Conservation (phyloP, 164 flowering plant species). For the Sedum album region DNA sequence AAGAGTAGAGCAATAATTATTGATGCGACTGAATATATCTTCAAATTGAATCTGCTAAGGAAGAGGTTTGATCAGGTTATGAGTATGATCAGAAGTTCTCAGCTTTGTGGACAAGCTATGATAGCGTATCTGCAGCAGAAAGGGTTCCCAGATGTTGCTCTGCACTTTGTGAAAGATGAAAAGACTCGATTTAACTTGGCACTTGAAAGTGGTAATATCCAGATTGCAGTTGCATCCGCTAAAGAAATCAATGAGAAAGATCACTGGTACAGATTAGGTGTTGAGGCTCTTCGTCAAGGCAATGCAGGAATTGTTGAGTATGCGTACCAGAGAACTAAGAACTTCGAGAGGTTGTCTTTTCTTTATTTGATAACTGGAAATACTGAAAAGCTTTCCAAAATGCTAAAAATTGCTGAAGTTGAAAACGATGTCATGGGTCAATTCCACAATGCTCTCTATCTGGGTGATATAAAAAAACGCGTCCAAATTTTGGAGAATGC, state of each 20-base stretch:
- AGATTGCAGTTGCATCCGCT: slow-evolving; percentile 78
- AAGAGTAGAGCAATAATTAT: slow-evolving; percentile 42
- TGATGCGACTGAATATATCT: slow-evolving; percentile 69
- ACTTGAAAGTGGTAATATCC: slow-evolving; percentile 76
- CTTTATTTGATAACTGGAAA: slow-evolving; percentile 81
- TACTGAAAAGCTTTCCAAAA: slow-evolving; percentile 64
- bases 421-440: slow-evolving; percentile 91
- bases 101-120: slow-evolving; percentile 90
- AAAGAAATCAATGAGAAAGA: slow-evolving; percentile 79
- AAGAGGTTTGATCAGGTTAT: slow-evolving; percentile 71
- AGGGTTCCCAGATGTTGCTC: slow-evolving; percentile 81
- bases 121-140: slow-evolving; percentile 90
- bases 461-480: slow-evolving; percentile 74
- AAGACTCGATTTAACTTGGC: slow-evolving; percentile 73
- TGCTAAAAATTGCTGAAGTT: slow-evolving; percentile 83
- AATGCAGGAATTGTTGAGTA: slow-evolving; percentile 84
- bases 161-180: slow-evolving; percentile 82
- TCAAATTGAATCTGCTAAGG: slow-evolving; percentile 30
- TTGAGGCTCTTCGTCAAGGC: slow-evolving; percentile 90
- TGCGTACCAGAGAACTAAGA: slow-evolving; percentile 84
- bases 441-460: slow-evolving; percentile 69
- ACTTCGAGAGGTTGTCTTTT: slow-evolving; percentile 76
- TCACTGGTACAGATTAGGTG: slow-evolving; percentile 79
- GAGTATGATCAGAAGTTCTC: slow-evolving; percentile 43
- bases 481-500: slow-evolving; percentile 67